phyloP scores from a whole-genome alignment of 2,329 filamentous ascomycete species.

The Alternaria gaisen region DNA sequence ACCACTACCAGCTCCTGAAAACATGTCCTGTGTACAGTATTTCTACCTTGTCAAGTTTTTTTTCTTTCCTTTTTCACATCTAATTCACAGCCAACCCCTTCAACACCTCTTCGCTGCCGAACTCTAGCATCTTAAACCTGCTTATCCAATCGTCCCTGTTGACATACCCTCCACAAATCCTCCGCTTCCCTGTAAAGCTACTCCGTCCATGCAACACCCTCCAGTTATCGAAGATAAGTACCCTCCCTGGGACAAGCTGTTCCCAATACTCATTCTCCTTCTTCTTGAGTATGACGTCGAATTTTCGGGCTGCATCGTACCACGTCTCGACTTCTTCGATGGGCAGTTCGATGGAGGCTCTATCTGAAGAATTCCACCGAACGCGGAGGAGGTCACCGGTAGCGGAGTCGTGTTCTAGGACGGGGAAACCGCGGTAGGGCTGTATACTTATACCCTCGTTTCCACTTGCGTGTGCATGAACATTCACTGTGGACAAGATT shows the following conservation, averaged over 20 bases:
- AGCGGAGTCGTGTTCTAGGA: conserved; percentile 68
- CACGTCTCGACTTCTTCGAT: conserved; percentile 66
- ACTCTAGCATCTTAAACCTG: conserved; percentile 30
- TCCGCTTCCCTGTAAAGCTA: conserved; percentile 81
- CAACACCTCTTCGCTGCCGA: conserved; percentile 24
- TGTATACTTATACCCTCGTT: conserved; percentile 84
- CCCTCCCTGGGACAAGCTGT: conserved; percentile 79
- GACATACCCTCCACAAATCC: conserved; percentile 86
- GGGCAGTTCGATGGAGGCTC: conserved; percentile 71
- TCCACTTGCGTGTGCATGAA: conserved; percentile 86
- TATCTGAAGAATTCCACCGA: conserved; percentile 93
- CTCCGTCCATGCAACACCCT: conserved; percentile 87
- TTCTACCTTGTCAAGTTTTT: neutral
- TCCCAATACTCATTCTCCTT: conserved; percentile 77
- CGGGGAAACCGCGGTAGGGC: conserved; percentile 74
- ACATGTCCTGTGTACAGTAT: neutral
- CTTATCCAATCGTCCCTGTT: conserved; percentile 42
- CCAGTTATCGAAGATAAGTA: conserved; percentile 97
- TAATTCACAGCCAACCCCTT: conserved; percentile 17
- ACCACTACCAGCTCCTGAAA: conserved; percentile 1
- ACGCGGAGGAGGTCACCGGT: conserved; percentile 67
- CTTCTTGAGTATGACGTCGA: conserved; percentile 73
- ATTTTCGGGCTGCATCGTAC: conserved; percentile 83
- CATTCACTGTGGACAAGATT: conserved; percentile 63
- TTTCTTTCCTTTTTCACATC: conserved; percentile 20